Conservation (phyloP, 495 filamentous ascomycete genomes). For the Oidiodendron maius region DNA sequence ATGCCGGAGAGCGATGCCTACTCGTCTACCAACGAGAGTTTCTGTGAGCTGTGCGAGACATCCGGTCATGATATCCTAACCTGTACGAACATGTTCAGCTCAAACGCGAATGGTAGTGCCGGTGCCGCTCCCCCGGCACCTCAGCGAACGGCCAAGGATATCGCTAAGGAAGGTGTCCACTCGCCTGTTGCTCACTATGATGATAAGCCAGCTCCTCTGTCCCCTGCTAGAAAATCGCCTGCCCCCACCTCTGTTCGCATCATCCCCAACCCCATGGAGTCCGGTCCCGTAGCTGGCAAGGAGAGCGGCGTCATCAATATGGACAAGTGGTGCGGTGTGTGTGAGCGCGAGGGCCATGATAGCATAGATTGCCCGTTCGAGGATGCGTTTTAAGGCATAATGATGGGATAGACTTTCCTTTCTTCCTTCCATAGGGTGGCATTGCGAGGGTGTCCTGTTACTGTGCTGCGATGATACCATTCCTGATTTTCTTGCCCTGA, state of each 20-base stretch:
- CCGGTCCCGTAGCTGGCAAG: constrained; percentile 76
- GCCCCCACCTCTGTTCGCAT: constrained; percentile 25
- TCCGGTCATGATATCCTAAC: constrained; percentile 90
- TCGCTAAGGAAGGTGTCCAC: constrained; percentile 35
- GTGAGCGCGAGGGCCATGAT: constrained; percentile 92
- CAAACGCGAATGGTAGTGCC: constrained; percentile 20
- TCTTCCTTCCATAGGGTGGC: neutral
- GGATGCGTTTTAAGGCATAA: constrained; percentile 54
- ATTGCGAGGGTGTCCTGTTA: constrained; percentile 17
- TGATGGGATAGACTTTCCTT: constrained; percentile 4
- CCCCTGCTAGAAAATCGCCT: constrained; percentile 36
- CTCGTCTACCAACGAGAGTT: constrained; percentile 68
- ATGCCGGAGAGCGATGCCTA: constrained; percentile 72
- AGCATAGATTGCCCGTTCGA: constrained; percentile 95
- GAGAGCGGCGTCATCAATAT: constrained; percentile 71
- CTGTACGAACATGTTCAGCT: constrained; percentile 83
- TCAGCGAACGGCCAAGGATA: constrained; percentile 34
- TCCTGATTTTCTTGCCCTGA: too few relatives aligned
- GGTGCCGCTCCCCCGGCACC: constrained; percentile 15
- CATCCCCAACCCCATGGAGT: constrained; percentile 57
- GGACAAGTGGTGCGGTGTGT: constrained; percentile 93
- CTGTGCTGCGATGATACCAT: constrained; percentile 22
- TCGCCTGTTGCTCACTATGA: constrained; percentile 30
- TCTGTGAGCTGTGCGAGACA: constrained; percentile 96
- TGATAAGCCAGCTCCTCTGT: constrained; percentile 44